phyloP scores from a whole-genome alignment of 352 stramenopile genomes.

The Globisporangium camurandrum region DNA sequence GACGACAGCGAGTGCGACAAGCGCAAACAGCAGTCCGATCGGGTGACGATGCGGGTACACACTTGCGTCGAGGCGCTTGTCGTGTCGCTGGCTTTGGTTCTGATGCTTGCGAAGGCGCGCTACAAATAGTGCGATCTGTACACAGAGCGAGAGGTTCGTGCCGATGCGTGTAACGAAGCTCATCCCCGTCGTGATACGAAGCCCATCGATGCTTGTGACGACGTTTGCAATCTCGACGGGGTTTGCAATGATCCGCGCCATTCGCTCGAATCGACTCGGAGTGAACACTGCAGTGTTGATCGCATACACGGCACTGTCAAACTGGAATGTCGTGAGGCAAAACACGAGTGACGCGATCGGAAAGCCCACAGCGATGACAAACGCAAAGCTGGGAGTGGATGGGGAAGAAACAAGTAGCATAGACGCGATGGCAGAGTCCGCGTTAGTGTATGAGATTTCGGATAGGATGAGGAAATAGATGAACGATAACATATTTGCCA shows the following conservation, averaged over 20 bases:
- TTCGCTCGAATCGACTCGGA: constrained; percentile 9
- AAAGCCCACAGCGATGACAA: not conserved
- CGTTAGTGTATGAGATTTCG: too few species aligned
- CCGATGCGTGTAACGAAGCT: constrained; percentile 22
- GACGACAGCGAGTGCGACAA: not conserved
- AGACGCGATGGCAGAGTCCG: too few species aligned
- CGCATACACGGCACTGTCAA: constrained; percentile 12
- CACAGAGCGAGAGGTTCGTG: constrained; percentile 17
- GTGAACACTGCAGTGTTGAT: constrained; percentile 16
- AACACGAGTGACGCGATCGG: not conserved
- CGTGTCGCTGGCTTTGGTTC: too few species aligned
- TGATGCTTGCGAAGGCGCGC: too few species aligned
- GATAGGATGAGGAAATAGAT: not conserved
- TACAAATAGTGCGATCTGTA: constrained; percentile 9
- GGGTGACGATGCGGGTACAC: not conserved
- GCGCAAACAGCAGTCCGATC: not conserved
- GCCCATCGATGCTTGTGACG: constrained; percentile 18
- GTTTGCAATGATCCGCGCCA: constrained; percentile 5
- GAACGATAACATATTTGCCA: not conserved
- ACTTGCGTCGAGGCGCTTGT: not conserved
- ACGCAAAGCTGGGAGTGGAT: not conserved
- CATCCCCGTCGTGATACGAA: constrained; percentile 20
- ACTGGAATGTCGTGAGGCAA: constrained; percentile 1
- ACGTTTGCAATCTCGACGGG: constrained; percentile 15
- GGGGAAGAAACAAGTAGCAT: too few species aligned